A percentile compares a stretch with the other conserved stretches of the same genome.
Conservation (phyloP, 2,329 filamentous ascomycete genomes). For the Alternaria sp. region DNA sequence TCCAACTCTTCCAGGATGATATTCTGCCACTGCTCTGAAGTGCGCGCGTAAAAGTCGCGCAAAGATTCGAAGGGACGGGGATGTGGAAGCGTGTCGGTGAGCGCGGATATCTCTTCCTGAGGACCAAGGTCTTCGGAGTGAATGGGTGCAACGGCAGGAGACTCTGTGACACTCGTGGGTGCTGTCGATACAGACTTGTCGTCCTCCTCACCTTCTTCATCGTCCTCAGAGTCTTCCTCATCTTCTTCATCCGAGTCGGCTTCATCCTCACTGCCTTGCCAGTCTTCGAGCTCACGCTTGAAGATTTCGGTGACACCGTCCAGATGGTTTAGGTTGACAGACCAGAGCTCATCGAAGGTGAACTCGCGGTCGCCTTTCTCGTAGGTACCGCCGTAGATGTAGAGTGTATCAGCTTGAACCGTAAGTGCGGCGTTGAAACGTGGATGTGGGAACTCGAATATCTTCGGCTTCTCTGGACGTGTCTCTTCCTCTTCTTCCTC, state of each 20-base stretch:
- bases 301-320: conserved; percentile 94
- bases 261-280: conserved; percentile 65
- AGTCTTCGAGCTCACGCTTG: conserved; percentile 82
- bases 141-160: conserved; percentile 21
- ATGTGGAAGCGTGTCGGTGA: conserved; percentile 75
- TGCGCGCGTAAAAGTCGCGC: conserved; percentile 89
- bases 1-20: conserved; percentile 77
- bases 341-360: conserved; percentile 94
- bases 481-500: conserved; percentile 59
- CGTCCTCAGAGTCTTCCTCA: conserved; percentile 47
- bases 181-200: conserved; percentile 57
- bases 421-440: conserved; percentile 91
- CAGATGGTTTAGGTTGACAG: conserved; percentile 90
- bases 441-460: conserved; percentile 85
- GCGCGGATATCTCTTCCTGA: conserved; percentile 61
- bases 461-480: conserved; percentile 60
- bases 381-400: conserved; percentile 93
- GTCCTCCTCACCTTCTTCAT: conserved; percentile 60
- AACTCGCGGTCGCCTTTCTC: conserved; percentile 95
- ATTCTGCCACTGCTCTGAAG: conserved; percentile 89
- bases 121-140: conserved; percentile 53
- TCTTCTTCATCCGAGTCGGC: conserved; percentile 57
- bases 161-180: conserved; percentile 56
- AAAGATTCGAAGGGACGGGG: conserved; percentile 84
- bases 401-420: conserved; percentile 90